phyloP scores from a whole-genome alignment of 306 rosid genomes.

The Dalbergia oliveri region DNA sequence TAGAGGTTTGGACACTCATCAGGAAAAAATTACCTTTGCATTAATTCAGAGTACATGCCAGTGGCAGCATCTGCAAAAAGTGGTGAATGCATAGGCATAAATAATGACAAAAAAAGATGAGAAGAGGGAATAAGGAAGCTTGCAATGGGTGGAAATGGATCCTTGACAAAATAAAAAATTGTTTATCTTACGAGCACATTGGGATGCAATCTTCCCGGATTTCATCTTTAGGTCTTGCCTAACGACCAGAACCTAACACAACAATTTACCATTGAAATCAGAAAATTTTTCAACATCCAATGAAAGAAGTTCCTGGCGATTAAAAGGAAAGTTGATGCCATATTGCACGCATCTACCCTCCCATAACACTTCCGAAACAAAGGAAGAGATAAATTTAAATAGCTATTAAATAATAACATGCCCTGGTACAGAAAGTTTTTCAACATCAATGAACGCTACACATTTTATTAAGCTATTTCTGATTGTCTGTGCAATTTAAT shows the following conservation, averaged over 20 bases:
- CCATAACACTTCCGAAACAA: constrained; percentile 22
- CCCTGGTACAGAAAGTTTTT: not conserved
- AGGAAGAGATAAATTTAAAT: constrained; percentile 27
- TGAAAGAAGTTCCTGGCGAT: constrained; percentile 12
- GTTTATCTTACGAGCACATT: constrained; percentile 89
- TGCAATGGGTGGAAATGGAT: constrained; percentile 2
- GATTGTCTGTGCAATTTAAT: not conserved
- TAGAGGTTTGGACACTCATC: constrained; percentile 31
- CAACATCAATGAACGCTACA: not conserved
- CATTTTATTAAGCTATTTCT: not conserved
- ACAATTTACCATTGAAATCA: constrained; percentile 40
- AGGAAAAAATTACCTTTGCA: constrained; percentile 67
- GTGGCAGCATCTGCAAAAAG: constrained; percentile 87
- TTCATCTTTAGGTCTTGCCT: constrained; percentile 94
- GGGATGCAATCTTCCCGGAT: constrained; percentile 94
- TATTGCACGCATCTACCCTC: constrained; percentile 29
- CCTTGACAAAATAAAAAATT: constrained; percentile 16
- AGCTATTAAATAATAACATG: constrained; percentile 15
- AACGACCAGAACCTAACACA: constrained; percentile 79
- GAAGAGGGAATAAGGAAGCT: constrained; percentile 25
- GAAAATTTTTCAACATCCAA: constrained; percentile 37
- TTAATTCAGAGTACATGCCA: constrained; percentile 81
- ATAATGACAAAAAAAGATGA: constrained; percentile 15
- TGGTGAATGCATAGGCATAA: constrained; percentile 37
- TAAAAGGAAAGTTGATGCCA: constrained; percentile 23